Base-by-base conservation (phyloP, 306 rosid genomes). In the Prosopis cineraria region DNA sequence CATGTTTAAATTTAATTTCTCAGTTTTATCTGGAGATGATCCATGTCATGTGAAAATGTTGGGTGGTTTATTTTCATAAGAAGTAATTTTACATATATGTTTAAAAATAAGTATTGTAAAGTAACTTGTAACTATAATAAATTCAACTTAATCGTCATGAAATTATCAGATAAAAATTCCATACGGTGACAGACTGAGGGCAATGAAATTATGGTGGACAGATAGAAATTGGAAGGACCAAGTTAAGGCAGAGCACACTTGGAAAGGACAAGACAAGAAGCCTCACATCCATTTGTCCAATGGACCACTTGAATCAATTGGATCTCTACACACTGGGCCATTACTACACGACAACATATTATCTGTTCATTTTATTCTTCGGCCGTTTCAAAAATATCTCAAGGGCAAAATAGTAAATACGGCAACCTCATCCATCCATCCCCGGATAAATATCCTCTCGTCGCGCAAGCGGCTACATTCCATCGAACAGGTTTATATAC, bases 401-500 rank as follows among this genome's bases (percentile, higher is more conserved):
- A 47, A 4, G 82, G 87, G 0, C 17, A 48, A n/a, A 67, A n/a
- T 19, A 12, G 82, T 78, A 67, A 77, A 43, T 55, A 3, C 16
- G 0, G 2, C 0, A 17, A 29, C 84, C 88, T 78, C 74, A 84
- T 78, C 85, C 1, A n/a, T 3, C 31, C 20, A 22, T 53, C 31
- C 31, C 3, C 16, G 3, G 10, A 10, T 83, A 80, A 80, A 80
- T 86, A 83, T 78, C 79, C 30, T 8, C 6, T 55, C 3, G 14
- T 20, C 27, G 0, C 29, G 11, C 29, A 2, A 2, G 11, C 7
- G 1, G 7, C 41, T 50, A 5, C 55, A 48, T 6, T 48, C 24
- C 24, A 2, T 27, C 27, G 59, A 20, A 2, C 27, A 47, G 59
- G 29, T 52, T 55, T 55, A 24, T 10, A 55, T 22, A 10, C 12